Conservation (phyloP, 495 filamentous ascomycete species). For the Hapsidospora chrysogenum region DNA sequence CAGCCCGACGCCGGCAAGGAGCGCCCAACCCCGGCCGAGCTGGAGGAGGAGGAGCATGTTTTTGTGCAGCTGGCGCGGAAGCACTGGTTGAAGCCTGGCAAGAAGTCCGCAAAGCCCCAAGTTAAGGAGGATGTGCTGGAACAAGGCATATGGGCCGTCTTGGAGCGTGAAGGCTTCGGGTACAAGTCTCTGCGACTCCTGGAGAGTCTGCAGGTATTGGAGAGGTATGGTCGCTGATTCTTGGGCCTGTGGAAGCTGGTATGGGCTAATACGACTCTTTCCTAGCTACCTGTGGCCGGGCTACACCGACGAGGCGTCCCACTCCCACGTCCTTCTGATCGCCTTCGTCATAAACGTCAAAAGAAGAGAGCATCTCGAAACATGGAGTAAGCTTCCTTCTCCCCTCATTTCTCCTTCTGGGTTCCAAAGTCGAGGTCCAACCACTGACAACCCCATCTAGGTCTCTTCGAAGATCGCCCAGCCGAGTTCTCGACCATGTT, state of each 20-base stretch:
- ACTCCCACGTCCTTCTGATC: slow-evolving; percentile 78
- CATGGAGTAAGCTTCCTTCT: slow-evolving; percentile 47
- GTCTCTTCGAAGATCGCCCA: slow-evolving; percentile 55
- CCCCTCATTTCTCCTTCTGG: not conserved
- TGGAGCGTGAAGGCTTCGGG: slow-evolving; percentile 69
- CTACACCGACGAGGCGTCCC: slow-evolving; percentile 75
- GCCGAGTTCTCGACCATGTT: slow-evolving; percentile 82
- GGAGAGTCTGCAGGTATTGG: slow-evolving; percentile 80
- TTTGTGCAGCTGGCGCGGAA: slow-evolving; percentile 71
- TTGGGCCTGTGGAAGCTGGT: slow-evolving; percentile 5
- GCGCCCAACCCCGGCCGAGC: slow-evolving; percentile 17
- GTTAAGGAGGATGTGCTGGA: slow-evolving; percentile 77
- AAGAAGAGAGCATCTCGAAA: slow-evolving; percentile 66
- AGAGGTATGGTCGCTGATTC: slow-evolving; percentile 38
- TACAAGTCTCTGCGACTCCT: slow-evolving; percentile 62
- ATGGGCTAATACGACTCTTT: slow-evolving; percentile 7
- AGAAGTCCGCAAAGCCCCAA: slow-evolving; percentile 39
- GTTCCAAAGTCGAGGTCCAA: no score
- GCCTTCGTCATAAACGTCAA: slow-evolving; percentile 77
- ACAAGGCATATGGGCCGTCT: slow-evolving; percentile 74
- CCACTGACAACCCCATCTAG: no score
- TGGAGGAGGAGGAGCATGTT: slow-evolving; percentile 56
- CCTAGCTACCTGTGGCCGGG: slow-evolving; percentile 83
- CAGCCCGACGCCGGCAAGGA: not conserved
- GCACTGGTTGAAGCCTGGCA: slow-evolving; percentile 61